These are phyloP conservation scores for Fusarium temperatum DNA, from an alignment of 2,329 filamentous ascomycete genomes.

Conservation along the genomic window DNA sequence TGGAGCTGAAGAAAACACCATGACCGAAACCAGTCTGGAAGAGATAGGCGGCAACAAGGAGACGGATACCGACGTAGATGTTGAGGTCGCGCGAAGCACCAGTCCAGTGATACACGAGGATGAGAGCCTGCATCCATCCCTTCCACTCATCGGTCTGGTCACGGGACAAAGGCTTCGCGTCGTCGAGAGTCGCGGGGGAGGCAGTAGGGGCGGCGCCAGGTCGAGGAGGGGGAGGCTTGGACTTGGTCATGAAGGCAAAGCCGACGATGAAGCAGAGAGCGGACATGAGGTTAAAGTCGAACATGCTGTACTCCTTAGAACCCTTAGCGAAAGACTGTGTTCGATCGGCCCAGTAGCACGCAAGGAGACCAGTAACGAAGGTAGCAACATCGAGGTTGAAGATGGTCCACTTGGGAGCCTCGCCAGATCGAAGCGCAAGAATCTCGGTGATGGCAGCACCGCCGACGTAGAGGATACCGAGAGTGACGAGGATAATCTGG, in stretches of 20 bases:
- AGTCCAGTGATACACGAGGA: slow-evolving; percentile 63
- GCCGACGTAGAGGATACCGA: slow-evolving; percentile 28
- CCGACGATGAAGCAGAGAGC: slow-evolving; percentile 22
- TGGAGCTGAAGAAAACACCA: slow-evolving; percentile 64
- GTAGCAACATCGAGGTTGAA: slow-evolving; percentile 37
- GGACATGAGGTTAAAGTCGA: slow-evolving; percentile 37
- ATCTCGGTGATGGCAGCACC: slow-evolving; percentile 26
- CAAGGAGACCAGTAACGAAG: slow-evolving; percentile 37
- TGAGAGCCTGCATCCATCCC: slow-evolving; percentile 68
- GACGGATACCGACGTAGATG: slow-evolving; percentile 63
- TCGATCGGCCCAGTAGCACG: slow-evolving; percentile 44
- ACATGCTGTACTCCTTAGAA: slow-evolving; percentile 33
- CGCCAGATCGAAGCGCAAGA: slow-evolving; percentile 11
- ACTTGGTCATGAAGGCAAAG: slow-evolving; percentile 34
- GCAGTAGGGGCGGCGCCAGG: neutral
- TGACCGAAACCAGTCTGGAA: slow-evolving; percentile 71
- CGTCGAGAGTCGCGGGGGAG: slow-evolving; percentile 22
- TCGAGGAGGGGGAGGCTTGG: slow-evolving; percentile 10
- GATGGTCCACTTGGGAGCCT: slow-evolving; percentile 11
- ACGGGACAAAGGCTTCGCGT: slow-evolving; percentile 47
- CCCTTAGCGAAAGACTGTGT: slow-evolving; percentile 44
- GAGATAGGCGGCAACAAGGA: slow-evolving; percentile 68
- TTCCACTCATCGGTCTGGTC: slow-evolving; percentile 72
- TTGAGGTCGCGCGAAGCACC: slow-evolving; percentile 56
- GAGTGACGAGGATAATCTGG: slow-evolving; percentile 35